Evolutionary conservation across 2,329 filamentous ascomycete species (phyloP).

Genomic region (Colletotrichum phormii): DNA sequence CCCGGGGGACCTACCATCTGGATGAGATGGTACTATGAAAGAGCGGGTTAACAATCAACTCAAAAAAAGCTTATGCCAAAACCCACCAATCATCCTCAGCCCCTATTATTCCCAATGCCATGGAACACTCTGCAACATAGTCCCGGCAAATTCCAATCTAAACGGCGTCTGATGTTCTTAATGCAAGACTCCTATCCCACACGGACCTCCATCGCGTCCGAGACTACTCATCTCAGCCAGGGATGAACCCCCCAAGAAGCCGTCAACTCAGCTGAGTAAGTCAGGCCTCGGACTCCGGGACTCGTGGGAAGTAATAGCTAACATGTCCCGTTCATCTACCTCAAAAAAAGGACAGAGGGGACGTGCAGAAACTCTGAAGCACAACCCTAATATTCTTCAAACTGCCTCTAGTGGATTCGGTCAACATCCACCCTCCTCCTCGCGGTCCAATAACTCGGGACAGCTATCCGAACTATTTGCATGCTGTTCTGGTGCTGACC

Average conservation of each 20-base stretch:
- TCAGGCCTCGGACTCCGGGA: neutral
- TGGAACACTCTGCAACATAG: neutral
- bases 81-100: neutral
- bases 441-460: neutral
- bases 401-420: neutral
- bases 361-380: neutral
- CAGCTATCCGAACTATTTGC: neutral
- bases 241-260: neutral
- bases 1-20: neutral
- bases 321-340: constrained; percentile 2
- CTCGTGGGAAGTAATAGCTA: neutral
- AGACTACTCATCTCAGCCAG: neutral
- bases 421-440: neutral
- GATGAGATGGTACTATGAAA: neutral
- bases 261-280: neutral
- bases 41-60: neutral
- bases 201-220: neutral
- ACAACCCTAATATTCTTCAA: constrained; percentile 15
- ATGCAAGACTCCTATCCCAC: neutral
- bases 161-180: neutral
- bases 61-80: neutral
- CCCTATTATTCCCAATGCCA: neutral
- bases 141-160: neutral
- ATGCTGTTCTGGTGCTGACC: too few species aligned
- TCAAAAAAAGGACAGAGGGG: neutral